Percentiles rank a stretch among this genome's conserved stretches.
Conservation (phyloP, 1,139 yeast genomes). For the Hyphopichia wangnamkhiaoensis region DNA sequence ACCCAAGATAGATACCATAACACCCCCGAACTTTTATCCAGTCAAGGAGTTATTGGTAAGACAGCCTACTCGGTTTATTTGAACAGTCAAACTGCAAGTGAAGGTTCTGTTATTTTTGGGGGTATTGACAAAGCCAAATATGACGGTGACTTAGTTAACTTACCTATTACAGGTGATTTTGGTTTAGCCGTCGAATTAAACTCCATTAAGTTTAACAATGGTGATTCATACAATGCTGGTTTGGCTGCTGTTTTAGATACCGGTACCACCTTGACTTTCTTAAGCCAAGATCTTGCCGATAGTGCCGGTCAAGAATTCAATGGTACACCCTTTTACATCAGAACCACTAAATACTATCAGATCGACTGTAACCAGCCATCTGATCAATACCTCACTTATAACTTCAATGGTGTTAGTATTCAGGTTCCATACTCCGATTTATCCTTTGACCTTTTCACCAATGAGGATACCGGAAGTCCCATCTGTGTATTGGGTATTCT, state of each 20-base stretch:
- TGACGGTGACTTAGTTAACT: conserved; percentile 16
- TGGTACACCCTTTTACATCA: conserved; percentile 10
- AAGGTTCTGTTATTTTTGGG: conserved; percentile 29
- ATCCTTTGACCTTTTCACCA: conserved; percentile 12
- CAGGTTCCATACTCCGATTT: conserved; percentile 27
- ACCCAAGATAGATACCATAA: conserved; percentile 14
- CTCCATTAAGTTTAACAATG: not conserved
- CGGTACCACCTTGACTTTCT: conserved; percentile 30
- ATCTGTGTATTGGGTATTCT: conserved; percentile 18
- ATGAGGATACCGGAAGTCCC: conserved; percentile 7
- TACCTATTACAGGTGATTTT: not conserved
- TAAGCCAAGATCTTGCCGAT: conserved; percentile 19
- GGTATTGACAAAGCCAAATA: conserved; percentile 31
- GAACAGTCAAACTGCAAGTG: conserved; percentile 12
- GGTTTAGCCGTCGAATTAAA: conserved; percentile 1
- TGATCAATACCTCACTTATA: conserved; percentile 18
- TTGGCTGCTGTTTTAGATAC: conserved; percentile 26
- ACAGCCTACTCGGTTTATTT: conserved; percentile 22
- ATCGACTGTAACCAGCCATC: conserved; percentile 17
- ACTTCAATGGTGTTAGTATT: conserved; percentile 33
- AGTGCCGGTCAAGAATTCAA: conserved; percentile 23
- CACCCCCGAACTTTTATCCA: conserved; percentile 21
- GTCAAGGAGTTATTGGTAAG: conserved; percentile 20
- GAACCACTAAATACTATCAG: conserved; percentile 3
- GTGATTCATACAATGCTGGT: conserved; percentile 9